These are phyloP conservation scores for Gnaphalium uliginosum DNA, from an alignment of 129 eudicot species.

Conservation along the genomic window DNA sequence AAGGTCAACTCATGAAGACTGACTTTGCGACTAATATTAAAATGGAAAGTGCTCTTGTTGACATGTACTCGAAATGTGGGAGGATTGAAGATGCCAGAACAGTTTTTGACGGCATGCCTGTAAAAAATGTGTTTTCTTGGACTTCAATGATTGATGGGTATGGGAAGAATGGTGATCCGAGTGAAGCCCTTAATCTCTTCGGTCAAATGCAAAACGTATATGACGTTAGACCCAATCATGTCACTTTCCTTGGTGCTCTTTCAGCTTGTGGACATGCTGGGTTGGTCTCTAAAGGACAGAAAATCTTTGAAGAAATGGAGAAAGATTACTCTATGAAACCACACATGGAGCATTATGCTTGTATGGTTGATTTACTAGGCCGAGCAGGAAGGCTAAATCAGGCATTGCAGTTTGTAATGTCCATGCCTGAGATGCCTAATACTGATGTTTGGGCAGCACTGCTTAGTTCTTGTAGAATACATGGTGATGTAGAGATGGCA, in stretches of 20 bases:
- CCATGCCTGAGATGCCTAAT: slow-evolving; percentile 73
- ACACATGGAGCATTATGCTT: slow-evolving; percentile 91
- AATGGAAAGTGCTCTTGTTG: slow-evolving; percentile 84
- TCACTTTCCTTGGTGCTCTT: slow-evolving; percentile 83
- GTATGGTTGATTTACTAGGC: slow-evolving; percentile 93
- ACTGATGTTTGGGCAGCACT: slow-evolving; percentile 94
- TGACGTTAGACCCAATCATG: slow-evolving; percentile 59
- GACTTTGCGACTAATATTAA: slow-evolving; percentile 50
- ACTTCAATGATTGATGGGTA: slow-evolving; percentile 98
- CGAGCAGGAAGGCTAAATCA: slow-evolving; percentile 73
- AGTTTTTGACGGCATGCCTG: slow-evolving; percentile 70
- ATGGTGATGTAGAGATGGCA: slow-evolving; percentile 90
- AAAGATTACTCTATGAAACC: slow-evolving; percentile 60
- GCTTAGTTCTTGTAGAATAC: slow-evolving; percentile 80
- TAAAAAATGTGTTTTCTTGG: slow-evolving; percentile 77
- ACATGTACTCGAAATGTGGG: slow-evolving; percentile 93
- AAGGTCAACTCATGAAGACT: slow-evolving; percentile 67
- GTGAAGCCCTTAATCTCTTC: slow-evolving; percentile 62
- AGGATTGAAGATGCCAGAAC: slow-evolving; percentile 63
- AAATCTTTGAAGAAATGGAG: slow-evolving; percentile 72
- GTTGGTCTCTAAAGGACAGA: slow-evolving; percentile 57
- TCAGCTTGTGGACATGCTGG: slow-evolving; percentile 96
- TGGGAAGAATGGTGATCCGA: slow-evolving; percentile 82
- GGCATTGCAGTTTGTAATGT: slow-evolving; percentile 59
- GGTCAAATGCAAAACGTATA: slow-evolving; percentile 42